These are phyloP conservation scores for Trichoderma brevicompactum DNA, from an alignment of 2,329 filamentous ascomycete species.

Conservation along the genomic window DNA sequence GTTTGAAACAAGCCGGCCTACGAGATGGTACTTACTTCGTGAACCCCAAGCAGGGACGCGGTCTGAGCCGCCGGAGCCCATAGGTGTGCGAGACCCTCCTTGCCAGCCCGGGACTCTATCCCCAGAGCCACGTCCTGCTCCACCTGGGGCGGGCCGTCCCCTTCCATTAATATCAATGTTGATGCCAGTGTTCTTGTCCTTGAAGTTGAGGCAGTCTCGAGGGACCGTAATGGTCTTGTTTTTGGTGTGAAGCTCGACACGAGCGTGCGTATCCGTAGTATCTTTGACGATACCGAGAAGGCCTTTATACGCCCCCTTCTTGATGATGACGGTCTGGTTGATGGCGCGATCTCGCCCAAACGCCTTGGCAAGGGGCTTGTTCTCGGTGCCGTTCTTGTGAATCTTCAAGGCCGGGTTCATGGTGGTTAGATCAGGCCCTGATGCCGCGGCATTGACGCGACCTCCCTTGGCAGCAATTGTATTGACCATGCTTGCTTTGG, in stretches of 20 bases:
- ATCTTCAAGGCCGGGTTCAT: conserved; percentile 92
- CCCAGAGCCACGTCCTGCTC: conserved; percentile 51
- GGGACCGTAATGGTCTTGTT: conserved; percentile 86
- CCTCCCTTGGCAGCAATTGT: conserved; percentile 95
- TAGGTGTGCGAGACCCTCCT: conserved; percentile 70
- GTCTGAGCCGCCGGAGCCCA: conserved; percentile 62
- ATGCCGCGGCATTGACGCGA: conserved; percentile 63
- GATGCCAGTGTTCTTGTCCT: conserved; percentile 80
- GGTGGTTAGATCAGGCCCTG: conserved; percentile 78
- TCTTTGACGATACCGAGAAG: conserved; percentile 95
- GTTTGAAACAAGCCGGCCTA: neutral
- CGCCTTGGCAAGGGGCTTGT: conserved; percentile 61
- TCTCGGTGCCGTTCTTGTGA: conserved; percentile 60
- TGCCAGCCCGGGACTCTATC: conserved; percentile 61
- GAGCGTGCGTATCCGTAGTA: conserved; percentile 81
- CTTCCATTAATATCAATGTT: conserved; percentile 71
- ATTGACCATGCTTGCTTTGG: conserved; percentile 80
- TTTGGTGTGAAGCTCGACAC: conserved; percentile 93
- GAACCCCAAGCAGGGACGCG: conserved; percentile 79
- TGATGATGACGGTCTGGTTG: conserved; percentile 88
- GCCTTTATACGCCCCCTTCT: conserved; percentile 88
- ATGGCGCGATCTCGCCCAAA: conserved; percentile 83
- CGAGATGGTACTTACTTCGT: conserved; percentile 60
- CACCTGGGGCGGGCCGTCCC: conserved; percentile 48
- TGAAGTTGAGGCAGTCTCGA: conserved; percentile 81